phyloP scores from a whole-genome alignment of 371 early-diverging fungal genomes.

The Phascolomyces articulosus region DNA sequence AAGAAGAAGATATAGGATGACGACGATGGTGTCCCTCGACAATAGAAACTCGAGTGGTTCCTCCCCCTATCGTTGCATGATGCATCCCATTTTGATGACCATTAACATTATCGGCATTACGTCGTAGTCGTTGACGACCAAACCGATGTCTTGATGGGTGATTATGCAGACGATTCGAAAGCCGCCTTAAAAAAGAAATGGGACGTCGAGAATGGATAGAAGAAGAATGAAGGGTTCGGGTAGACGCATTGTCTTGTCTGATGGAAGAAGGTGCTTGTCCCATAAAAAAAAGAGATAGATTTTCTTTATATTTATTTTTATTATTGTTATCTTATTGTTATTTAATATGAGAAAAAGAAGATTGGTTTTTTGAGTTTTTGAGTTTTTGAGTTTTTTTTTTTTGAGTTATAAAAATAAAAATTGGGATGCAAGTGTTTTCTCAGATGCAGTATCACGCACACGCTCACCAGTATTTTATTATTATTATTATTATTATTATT shows the following conservation, averaged over 20 bases:
- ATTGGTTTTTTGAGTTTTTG: too few relatives aligned
- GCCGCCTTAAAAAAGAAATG: constrained; percentile 24
- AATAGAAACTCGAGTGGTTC: neutral
- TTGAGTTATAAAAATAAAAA: too few relatives aligned
- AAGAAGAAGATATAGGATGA: constrained; percentile 3
- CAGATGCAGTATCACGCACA: too few relatives aligned
- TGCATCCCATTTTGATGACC: too few relatives aligned
- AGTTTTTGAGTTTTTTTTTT: too few relatives aligned
- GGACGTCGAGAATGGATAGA: constrained; percentile 27
- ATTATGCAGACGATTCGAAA: constrained; percentile 20
- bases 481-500: too few relatives aligned
- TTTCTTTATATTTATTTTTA: neutral
- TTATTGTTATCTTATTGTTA: neutral
- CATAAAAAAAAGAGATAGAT: constrained; percentile 11
- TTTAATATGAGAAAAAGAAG: neutral
- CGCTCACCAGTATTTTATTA: too few relatives aligned
- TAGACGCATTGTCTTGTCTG: constrained; percentile 34
- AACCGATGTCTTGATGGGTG: constrained; percentile 23
- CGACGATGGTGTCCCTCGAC: neutral
- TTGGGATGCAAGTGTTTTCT: too few relatives aligned
- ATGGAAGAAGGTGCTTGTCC: constrained; percentile 29
- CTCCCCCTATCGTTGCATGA: neutral
- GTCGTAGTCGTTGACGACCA: constrained; percentile 20
- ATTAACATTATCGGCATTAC: constrained; percentile 2
- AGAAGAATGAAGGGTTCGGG: constrained; percentile 32